A percentile compares a stretch with the other conserved stretches of the same genome.
Conservation (phyloP, 2,329 filamentous ascomycete genomes). For the Cordyceps javanica region DNA sequence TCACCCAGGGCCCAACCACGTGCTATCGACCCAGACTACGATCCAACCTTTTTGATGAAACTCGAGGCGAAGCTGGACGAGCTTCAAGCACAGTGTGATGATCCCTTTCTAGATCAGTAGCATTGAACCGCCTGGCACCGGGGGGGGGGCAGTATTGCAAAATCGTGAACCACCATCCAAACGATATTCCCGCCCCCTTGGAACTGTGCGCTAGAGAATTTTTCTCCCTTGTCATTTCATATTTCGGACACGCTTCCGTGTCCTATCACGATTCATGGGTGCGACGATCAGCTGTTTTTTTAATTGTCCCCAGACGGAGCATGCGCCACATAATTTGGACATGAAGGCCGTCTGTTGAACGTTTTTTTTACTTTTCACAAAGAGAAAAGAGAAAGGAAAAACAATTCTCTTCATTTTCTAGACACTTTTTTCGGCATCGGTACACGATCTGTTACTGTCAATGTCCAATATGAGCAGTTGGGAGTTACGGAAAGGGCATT, state of each 20-base stretch:
- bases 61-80: constrained; percentile 50
- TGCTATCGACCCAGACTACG: constrained; percentile 54
- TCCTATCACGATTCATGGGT: not conserved
- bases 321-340: too few relatives aligned
- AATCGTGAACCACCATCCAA: too few relatives aligned
- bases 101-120: not conserved
- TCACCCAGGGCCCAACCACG: constrained; percentile 54
- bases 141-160: too few relatives aligned
- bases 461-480: not conserved
- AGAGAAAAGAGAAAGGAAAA: too few relatives aligned
- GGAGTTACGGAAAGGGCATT: not conserved
- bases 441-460: not conserved
- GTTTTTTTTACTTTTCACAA: too few relatives aligned
- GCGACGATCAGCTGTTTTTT: not conserved
- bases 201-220: too few relatives aligned
- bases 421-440: not conserved
- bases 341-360: too few relatives aligned
- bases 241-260: not conserved
- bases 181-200: too few relatives aligned
- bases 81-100: constrained; percentile 28
- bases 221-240: too few relatives aligned
- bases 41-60: constrained; percentile 52
- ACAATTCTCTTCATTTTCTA: too few relatives aligned
- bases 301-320: too few relatives aligned
- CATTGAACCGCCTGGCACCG: too few relatives aligned